Evolutionary conservation across 73 alveolate genomes (phyloP).

Genomic region (Effrenium voratum): DNA sequence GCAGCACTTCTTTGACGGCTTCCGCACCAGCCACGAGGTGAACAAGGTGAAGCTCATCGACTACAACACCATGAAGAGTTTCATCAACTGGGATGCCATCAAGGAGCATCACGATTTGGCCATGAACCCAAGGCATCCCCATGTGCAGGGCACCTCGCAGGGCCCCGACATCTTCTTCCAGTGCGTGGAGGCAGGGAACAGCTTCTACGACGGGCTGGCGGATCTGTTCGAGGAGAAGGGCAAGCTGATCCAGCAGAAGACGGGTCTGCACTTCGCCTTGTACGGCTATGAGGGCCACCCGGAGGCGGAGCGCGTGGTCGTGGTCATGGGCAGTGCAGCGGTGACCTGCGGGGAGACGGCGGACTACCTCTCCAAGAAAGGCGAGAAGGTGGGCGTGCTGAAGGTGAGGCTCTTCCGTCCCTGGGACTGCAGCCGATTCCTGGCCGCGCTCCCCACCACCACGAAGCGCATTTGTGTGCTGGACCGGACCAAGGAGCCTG

Average conservation of each 20-base stretch:
- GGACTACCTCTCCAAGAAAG: background rate
- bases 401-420: slow-evolving; percentile 86
- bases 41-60: slow-evolving; percentile 31
- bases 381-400: slow-evolving; percentile 38
- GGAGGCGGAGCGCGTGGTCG: background rate
- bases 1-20: slow-evolving; percentile 91
- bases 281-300: slow-evolving; percentile 32
- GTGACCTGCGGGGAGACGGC: slow-evolving; percentile 9
- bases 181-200: slow-evolving; percentile 63
- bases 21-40: slow-evolving; percentile 89
- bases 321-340: slow-evolving; percentile 14
- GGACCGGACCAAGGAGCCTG: slow-evolving; percentile 74
- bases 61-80: slow-evolving; percentile 38
- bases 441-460: slow-evolving; percentile 55
- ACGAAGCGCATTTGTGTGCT: slow-evolving; percentile 38
- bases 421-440: slow-evolving; percentile 21
- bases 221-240: slow-evolving; percentile 20
- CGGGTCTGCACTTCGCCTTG: slow-evolving; percentile 33
- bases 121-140: slow-evolving; percentile 74
- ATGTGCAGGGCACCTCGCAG: slow-evolving; percentile 76
- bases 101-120: slow-evolving; percentile 15
- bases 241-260: slow-evolving; percentile 6
- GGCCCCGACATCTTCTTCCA: slow-evolving; percentile 94
- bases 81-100: slow-evolving; percentile 40
- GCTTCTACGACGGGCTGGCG: slow-evolving; percentile 30